phyloP scores from a whole-genome alignment of 306 rosid species.

The Psophocarpus tetragonolobus region DNA sequence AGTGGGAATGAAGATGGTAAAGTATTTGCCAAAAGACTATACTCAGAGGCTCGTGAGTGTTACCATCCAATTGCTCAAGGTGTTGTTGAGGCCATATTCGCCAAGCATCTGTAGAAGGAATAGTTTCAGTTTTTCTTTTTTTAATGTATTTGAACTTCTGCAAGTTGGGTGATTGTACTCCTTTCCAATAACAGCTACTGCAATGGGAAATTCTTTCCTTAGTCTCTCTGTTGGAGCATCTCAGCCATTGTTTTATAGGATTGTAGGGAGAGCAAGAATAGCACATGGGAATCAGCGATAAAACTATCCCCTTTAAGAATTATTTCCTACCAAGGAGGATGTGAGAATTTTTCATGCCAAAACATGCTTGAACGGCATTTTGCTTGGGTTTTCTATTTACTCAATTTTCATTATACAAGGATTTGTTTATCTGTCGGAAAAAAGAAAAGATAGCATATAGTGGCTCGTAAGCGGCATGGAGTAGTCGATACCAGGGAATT shows the following conservation, averaged over 20 bases:
- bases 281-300: background rate
- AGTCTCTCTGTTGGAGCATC: background rate
- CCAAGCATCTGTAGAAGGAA: conserved; percentile 58
- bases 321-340: background rate
- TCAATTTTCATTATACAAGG: background rate
- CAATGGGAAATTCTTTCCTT: background rate
- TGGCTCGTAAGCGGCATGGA: too few relatives aligned
- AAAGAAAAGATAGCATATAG: too few relatives aligned
- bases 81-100: conserved; percentile 65
- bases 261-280: background rate
- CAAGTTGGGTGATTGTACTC: background rate
- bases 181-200: background rate
- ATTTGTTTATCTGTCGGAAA: background rate
- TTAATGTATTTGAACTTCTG: conserved; percentile 13
- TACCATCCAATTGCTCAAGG: conserved; percentile 96
- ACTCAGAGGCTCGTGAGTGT: conserved; percentile 72
- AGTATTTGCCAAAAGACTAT: conserved; percentile 77
- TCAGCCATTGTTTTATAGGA: background rate
- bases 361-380: background rate
- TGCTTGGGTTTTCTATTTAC: background rate
- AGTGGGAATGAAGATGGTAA: conserved; percentile 76
- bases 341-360: background rate
- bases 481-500: too few relatives aligned
- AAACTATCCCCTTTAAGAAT: background rate
- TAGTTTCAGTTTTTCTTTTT: background rate